These are phyloP conservation scores for Fusarium piperis DNA, from an alignment of 2,329 filamentous ascomycete genomes.

Conservation along the genomic window DNA sequence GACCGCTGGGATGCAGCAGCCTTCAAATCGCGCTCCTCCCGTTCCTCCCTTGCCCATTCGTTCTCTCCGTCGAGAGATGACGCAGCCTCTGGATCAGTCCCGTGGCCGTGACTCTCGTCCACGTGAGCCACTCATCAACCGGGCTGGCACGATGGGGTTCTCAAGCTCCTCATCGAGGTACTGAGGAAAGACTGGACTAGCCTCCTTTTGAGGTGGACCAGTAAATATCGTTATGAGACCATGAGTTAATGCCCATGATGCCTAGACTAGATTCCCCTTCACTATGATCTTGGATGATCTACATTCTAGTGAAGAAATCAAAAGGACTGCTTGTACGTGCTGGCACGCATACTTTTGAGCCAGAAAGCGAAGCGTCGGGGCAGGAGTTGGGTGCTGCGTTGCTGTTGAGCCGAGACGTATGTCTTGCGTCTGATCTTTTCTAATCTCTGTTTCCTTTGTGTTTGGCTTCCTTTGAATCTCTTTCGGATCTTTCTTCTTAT, in stretches of 20 bases:
- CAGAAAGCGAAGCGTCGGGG: not conserved
- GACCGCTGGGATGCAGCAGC: conserved; percentile 28
- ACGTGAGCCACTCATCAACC: conserved; percentile 46
- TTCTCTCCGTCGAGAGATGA: conserved; percentile 41
- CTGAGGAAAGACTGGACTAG: conserved; percentile 4
- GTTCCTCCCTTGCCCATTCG: conserved; percentile 43
- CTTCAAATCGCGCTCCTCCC: conserved; percentile 30
- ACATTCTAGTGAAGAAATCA: not conserved
- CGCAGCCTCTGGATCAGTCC: conserved; percentile 29
- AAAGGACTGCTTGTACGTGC: not conserved
- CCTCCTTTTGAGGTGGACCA: not conserved
- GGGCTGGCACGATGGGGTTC: conserved; percentile 38
- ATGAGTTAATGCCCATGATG: conserved; percentile 33
- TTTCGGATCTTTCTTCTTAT: not conserved
- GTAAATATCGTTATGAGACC: conserved; percentile 26
- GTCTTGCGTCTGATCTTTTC: not conserved
- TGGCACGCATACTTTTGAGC: not conserved
- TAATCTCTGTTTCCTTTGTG: conserved; percentile 16
- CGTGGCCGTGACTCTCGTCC: conserved; percentile 42
- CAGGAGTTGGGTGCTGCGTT: not conserved
- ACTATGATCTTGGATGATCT: not conserved
- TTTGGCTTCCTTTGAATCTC: not conserved
- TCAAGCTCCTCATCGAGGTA: conserved; percentile 19
- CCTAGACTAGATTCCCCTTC: conserved; percentile 6
- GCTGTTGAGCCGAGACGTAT: not conserved